Evolutionary conservation across 352 stramenopile species (phyloP).

Genomic region (Phytophthora litchii): DNA sequence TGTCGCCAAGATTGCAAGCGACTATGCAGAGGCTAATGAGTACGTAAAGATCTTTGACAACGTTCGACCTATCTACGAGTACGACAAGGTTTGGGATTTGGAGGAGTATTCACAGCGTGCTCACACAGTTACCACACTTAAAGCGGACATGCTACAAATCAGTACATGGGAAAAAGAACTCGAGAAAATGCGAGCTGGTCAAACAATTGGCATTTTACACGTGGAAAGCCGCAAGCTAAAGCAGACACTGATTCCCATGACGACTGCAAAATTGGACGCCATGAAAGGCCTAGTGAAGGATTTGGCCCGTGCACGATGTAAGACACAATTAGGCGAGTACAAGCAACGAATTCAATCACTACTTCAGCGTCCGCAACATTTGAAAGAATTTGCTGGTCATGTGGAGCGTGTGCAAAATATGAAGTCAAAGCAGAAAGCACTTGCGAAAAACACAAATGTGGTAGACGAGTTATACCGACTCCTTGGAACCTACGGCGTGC

Average conservation of each 20-base stretch:
- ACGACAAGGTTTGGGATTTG: slow-evolving; percentile 91
- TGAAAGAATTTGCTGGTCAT: slow-evolving; percentile 93
- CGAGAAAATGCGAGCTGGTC: slow-evolving; percentile 92
- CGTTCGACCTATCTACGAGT: slow-evolving; percentile 92
- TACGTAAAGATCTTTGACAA: slow-evolving; percentile 94
- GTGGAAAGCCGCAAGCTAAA: slow-evolving; percentile 95
- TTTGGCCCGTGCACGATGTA: slow-evolving; percentile 87
- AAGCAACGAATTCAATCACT: slow-evolving; percentile 89
- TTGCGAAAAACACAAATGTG: slow-evolving; percentile 87
- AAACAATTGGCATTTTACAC: slow-evolving; percentile 92
- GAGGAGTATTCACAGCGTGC: slow-evolving; percentile 83
- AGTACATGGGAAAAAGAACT: slow-evolving; percentile 94
- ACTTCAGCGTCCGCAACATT: slow-evolving; percentile 79
- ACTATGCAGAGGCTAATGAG: slow-evolving; percentile 88
- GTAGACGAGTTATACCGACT: slow-evolving; percentile 95
- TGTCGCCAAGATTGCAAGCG: slow-evolving; percentile 82
- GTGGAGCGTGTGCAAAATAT: slow-evolving; percentile 81
- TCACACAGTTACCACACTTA: slow-evolving; percentile 88
- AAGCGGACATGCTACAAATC: slow-evolving; percentile 92
- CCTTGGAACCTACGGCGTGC: slow-evolving; percentile 90
- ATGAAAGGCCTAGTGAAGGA: slow-evolving; percentile 95
- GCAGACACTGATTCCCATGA: slow-evolving; percentile 92
- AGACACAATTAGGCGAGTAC: slow-evolving; percentile 89
- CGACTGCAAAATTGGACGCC: slow-evolving; percentile 88
- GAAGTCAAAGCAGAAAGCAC: slow-evolving; percentile 79